phyloP scores from a whole-genome alignment of 1,284 basidiomycete genomes.

The Phlebopus sp. region DNA sequence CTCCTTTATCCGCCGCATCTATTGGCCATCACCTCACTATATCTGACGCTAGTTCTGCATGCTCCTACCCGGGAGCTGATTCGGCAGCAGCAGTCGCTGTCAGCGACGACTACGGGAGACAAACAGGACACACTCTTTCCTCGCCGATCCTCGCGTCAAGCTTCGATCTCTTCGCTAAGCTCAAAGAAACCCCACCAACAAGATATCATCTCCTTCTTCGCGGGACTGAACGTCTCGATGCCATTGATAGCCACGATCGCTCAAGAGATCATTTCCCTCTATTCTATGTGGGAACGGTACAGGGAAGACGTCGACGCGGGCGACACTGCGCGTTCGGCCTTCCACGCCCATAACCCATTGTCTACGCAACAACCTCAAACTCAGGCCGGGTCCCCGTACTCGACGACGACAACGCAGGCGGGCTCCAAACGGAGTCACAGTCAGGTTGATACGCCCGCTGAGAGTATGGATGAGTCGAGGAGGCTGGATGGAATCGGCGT shows the following conservation, averaged over 20 bases:
- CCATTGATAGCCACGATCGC: constrained; percentile 81
- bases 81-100: constrained; percentile 17
- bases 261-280: constrained; percentile 89
- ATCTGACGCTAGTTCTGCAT: constrained; percentile 77
- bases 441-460: constrained; percentile 20
- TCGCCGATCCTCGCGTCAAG: constrained; percentile 55
- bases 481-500: constrained; percentile 19
- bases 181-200: constrained; percentile 44
- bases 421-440: constrained; percentile 23
- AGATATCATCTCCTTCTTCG: constrained; percentile 80
- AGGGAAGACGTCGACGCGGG: constrained; percentile 51
- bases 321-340: constrained; percentile 21
- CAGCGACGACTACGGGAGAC: constrained; percentile 16
- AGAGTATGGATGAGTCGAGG: constrained; percentile 13
- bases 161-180: constrained; percentile 24
- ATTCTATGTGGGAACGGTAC: constrained; percentile 84
- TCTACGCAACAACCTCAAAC: constrained; percentile 4
- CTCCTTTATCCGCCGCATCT: constrained; percentile 93
- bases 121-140: constrained; percentile 25
- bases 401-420: constrained; percentile 8
- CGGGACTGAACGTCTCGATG: constrained; percentile 82
- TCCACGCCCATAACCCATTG: constrained; percentile 5
- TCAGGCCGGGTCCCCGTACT: constrained; percentile 8
- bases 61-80: constrained; percentile 47
- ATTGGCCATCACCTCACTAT: constrained; percentile 88